These are phyloP conservation scores for Flaveria trinervia DNA, from an alignment of 129 eudicot genomes.

Conservation along the genomic window DNA sequence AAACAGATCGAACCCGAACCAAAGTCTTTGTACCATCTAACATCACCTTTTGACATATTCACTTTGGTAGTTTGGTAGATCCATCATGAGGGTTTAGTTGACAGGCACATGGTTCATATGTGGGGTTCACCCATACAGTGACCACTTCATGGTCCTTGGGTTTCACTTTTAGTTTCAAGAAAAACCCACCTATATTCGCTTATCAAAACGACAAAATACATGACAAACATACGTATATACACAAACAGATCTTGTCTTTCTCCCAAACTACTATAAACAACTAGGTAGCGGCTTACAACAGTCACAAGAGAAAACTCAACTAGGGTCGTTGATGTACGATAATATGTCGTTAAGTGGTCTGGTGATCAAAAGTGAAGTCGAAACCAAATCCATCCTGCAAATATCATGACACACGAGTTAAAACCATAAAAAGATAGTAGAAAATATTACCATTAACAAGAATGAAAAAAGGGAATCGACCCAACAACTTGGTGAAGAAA, in stretches of 20 bases:
- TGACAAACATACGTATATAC: slow-evolving; percentile 1
- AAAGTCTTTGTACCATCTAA: too few species aligned
- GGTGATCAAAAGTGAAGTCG: slow-evolving; percentile 19
- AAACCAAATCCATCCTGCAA: slow-evolving; percentile 31
- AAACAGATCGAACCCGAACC: too few species aligned
- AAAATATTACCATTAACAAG: background rate
- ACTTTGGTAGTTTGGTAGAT: too few species aligned
- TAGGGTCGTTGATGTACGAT: background rate
- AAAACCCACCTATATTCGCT: background rate
- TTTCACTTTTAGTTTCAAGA: background rate
- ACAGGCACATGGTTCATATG: too few species aligned
- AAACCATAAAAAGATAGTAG: background rate
- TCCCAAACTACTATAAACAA: slow-evolving; percentile 12
- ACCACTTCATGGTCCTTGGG: slow-evolving; percentile 13
- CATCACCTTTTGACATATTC: too few species aligned
- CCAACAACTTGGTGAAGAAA: slow-evolving; percentile 17
- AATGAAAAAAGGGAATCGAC: slow-evolving; percentile 11
- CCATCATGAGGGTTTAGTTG: too few species aligned
- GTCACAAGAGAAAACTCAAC: slow-evolving; percentile 5
- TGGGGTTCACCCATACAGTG: background rate
- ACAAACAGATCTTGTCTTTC: background rate
- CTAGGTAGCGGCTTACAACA: background rate
- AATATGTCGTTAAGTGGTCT: background rate
- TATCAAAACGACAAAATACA: slow-evolving; percentile 1
- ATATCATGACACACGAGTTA: background rate